Evolutionary conservation across 2,329 filamentous ascomycete species (phyloP).

Genomic region (Ascochyta fabae): DNA sequence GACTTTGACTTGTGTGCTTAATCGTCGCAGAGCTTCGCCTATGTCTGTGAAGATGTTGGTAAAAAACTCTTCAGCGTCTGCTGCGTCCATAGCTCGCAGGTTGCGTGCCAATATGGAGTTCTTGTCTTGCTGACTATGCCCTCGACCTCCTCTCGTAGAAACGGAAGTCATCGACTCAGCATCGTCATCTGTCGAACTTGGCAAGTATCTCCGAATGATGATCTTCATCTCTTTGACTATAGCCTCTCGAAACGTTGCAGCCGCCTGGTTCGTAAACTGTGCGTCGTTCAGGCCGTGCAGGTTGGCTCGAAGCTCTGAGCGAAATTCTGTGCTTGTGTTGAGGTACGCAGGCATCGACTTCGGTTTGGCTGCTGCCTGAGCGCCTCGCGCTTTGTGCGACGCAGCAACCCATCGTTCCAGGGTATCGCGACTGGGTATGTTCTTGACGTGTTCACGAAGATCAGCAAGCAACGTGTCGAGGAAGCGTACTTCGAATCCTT

Average conservation of each 20-base stretch:
- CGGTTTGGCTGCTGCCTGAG: constrained; percentile 70
- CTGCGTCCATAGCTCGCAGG: constrained; percentile 79
- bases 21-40: constrained; percentile 81
- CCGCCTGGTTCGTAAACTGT: constrained; percentile 78
- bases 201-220: constrained; percentile 82
- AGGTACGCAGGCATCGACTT: constrained; percentile 77
- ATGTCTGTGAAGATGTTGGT: constrained; percentile 84
- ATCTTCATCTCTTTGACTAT: constrained; percentile 85
- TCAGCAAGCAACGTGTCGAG: constrained; percentile 79
- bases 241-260: constrained; percentile 82
- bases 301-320: constrained; percentile 71
- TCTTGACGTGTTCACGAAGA: constrained; percentile 78
- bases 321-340: constrained; percentile 71
- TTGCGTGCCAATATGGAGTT: constrained; percentile 88
- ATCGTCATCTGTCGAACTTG: constrained; percentile 93
- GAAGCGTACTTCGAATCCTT: constrained; percentile 83
- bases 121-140: constrained; percentile 80
- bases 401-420: constrained; percentile 84
- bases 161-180: constrained; percentile 86
- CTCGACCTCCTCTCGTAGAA: constrained; percentile 74
- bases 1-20: constrained; percentile 91
- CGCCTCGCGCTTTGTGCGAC: constrained; percentile 73
- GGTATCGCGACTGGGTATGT: constrained; percentile 73
- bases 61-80: constrained; percentile 84
- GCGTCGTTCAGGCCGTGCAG: constrained; percentile 82